A percentile compares a stretch with the other conserved stretches of the same genome.
These are phyloP conservation scores for Scleromitrula shiraiana DNA, from an alignment of 2,329 filamentous ascomycete genomes.

Conservation along the genomic window DNA sequence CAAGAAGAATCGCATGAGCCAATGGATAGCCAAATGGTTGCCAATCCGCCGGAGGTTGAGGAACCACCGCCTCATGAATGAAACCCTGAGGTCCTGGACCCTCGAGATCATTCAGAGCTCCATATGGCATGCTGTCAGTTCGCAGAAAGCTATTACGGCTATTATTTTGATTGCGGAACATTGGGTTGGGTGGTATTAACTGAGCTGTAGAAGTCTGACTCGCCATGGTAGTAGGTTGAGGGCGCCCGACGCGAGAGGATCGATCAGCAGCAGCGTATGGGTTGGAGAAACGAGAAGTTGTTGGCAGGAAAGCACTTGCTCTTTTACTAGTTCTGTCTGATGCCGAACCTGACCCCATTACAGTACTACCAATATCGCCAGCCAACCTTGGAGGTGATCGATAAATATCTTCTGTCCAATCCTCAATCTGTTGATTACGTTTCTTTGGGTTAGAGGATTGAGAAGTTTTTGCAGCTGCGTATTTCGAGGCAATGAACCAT, in stretches of 20 bases:
- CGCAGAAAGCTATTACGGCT: slow-evolving; percentile 59
- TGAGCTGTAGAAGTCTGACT: slow-evolving; percentile 71
- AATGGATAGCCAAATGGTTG: slow-evolving; percentile 94
- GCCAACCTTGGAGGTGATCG: slow-evolving; percentile 75
- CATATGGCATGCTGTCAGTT: slow-evolving; percentile 45
- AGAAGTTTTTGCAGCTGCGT: slow-evolving; percentile 77
- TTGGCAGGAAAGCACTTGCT: slow-evolving; percentile 76
- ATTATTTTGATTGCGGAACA: slow-evolving; percentile 62
- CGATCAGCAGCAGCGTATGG: slow-evolving; percentile 69
- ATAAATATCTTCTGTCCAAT: slow-evolving; percentile 97
- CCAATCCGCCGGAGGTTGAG: slow-evolving; percentile 93
- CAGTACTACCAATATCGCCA: slow-evolving; percentile 62
- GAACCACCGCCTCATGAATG: slow-evolving; percentile 91
- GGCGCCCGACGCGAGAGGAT: slow-evolving; percentile 37
- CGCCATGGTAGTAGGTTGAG: slow-evolving; percentile 82
- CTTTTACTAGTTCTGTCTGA: slow-evolving; percentile 72
- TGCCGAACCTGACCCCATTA: slow-evolving; percentile 51
- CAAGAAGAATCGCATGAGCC: slow-evolving; percentile 86
- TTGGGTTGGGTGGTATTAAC: slow-evolving; percentile 59
- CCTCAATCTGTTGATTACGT: slow-evolving; percentile 88
- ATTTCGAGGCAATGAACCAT: slow-evolving; percentile 88
- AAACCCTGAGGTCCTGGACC: slow-evolving; percentile 83
- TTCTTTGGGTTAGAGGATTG: slow-evolving; percentile 74
- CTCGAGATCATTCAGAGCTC: slow-evolving; percentile 49
- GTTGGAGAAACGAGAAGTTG: slow-evolving; percentile 88